Evolutionary conservation across 106 monocot genomes (phyloP).

Genomic region (Dendrobium huoshanense): DNA sequence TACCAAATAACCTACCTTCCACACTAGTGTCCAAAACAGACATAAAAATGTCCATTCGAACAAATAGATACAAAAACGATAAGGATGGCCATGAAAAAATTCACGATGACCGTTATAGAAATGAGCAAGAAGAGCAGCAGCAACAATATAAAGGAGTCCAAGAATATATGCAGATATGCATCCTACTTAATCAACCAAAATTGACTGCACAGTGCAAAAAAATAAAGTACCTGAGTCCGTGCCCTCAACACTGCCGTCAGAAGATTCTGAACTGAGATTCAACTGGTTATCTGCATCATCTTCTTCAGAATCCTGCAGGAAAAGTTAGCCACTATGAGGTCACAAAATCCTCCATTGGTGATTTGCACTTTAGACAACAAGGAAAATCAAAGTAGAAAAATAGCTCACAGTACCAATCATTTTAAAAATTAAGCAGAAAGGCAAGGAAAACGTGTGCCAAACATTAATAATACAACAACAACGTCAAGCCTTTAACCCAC

Average conservation of each 20-base stretch:
- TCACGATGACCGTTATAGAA: neutral
- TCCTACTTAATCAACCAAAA: neutral
- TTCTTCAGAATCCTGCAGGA: conserved; percentile 43
- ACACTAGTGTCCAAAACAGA: neutral
- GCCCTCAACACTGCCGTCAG: conserved; percentile 34
- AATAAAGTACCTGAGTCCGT: conserved; percentile 18
- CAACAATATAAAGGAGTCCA: neutral
- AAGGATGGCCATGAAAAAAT: neutral
- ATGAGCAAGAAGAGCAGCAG: neutral
- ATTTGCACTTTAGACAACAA: neutral
- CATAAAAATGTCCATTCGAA: neutral
- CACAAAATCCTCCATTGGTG: neutral
- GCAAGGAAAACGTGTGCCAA: neutral
- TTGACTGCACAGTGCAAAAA: neutral
- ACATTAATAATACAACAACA: neutral
- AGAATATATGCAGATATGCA: neutral
- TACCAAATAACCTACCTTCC: neutral
- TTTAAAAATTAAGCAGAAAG: neutral
- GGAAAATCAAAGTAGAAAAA: neutral
- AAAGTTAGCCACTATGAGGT: neutral
- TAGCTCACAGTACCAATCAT: neutral
- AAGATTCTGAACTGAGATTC: conserved; percentile 36
- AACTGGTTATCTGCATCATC: conserved; percentile 34
- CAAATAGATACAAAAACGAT: neutral
- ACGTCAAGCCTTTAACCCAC: too few relatives aligned